Percentiles rank a stretch among this genome's conserved stretches.
phyloP scores from a whole-genome alignment of 495 filamentous ascomycete genomes.

The Hyaloscypha finlandica region DNA sequence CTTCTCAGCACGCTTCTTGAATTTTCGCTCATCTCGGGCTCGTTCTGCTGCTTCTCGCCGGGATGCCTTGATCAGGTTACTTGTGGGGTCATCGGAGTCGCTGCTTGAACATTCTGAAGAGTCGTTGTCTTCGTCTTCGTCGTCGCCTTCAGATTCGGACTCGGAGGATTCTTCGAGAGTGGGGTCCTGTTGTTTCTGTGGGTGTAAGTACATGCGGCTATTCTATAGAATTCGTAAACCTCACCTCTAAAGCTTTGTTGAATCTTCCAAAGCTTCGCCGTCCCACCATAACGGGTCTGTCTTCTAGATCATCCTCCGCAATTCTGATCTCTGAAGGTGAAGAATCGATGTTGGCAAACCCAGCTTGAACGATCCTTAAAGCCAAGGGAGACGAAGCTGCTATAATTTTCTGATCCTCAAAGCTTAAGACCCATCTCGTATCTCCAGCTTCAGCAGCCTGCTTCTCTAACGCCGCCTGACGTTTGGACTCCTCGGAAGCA shows the following conservation, averaged over 20 bases:
- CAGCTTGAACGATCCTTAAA: constrained; percentile 41
- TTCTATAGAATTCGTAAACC: background rate
- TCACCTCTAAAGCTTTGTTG: constrained; percentile 38
- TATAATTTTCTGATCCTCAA: constrained; percentile 36
- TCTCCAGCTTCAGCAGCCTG: constrained; percentile 78
- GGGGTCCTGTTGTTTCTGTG: constrained; percentile 29
- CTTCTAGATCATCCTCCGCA: constrained; percentile 26
- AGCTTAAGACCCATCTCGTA: constrained; percentile 81
- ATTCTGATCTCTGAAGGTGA: background rate
- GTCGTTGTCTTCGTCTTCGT: constrained; percentile 26
- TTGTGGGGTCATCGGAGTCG: constrained; percentile 39
- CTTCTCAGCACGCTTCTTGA: constrained; percentile 38
- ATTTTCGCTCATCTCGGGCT: constrained; percentile 33
- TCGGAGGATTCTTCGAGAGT: constrained; percentile 36
- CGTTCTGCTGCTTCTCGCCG: constrained; percentile 29
- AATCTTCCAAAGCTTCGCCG: constrained; percentile 49
- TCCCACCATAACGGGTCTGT: constrained; percentile 36
- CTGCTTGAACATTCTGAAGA: constrained; percentile 34
- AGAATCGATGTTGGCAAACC: constrained; percentile 47
- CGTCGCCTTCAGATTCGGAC: constrained; percentile 40
- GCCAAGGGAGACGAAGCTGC: background rate
- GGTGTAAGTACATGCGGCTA: background rate
- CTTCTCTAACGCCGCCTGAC: constrained; percentile 66
- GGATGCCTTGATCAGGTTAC: constrained; percentile 35
- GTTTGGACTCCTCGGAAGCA: constrained; percentile 73